Conservation (phyloP, 257 asterid species). For the Gardenia jasminoides region DNA sequence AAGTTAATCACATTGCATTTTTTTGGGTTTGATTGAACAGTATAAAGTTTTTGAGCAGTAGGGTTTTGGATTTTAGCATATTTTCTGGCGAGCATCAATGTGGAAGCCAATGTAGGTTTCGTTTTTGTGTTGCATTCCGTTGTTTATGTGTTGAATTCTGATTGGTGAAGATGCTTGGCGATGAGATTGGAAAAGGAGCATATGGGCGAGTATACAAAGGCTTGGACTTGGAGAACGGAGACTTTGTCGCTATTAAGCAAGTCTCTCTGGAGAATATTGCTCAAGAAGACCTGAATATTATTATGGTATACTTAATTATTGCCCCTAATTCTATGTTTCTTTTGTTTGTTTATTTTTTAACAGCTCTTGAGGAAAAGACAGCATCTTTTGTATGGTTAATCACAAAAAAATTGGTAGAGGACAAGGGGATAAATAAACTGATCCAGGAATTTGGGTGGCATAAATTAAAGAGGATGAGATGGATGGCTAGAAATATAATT, state of each 20-base stretch:
- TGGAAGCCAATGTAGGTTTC: not conserved
- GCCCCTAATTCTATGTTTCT: not conserved
- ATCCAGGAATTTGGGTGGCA: not conserved
- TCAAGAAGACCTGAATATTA: conserved; percentile 82
- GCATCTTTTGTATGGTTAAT: not conserved
- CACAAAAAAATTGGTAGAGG: not conserved
- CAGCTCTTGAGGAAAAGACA: no score
- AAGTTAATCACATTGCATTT: no score
- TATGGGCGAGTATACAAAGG: conserved; percentile 98
- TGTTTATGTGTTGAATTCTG: not conserved
- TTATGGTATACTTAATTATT: conserved; percentile 51
- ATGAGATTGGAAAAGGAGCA: conserved; percentile 99
- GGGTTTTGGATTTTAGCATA: not conserved
- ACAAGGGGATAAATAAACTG: not conserved
- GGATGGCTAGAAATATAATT: not conserved
- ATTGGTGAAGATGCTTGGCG: conserved; percentile 79
- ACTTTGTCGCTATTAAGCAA: conserved; percentile 96
- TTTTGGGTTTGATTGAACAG: not conserved
- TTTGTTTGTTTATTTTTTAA: not conserved
- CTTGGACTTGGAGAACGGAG: conserved; percentile 95
- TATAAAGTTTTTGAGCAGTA: not conserved
- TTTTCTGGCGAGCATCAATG: not conserved
- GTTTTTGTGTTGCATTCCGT: not conserved
- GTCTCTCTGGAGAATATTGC: conserved; percentile 93
- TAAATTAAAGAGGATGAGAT: not conserved